Percentiles rank a stretch among this genome's conserved stretches.
Conservation (phyloP, 805 yeast genomes). For the Starmerella scarabaei region DNA sequence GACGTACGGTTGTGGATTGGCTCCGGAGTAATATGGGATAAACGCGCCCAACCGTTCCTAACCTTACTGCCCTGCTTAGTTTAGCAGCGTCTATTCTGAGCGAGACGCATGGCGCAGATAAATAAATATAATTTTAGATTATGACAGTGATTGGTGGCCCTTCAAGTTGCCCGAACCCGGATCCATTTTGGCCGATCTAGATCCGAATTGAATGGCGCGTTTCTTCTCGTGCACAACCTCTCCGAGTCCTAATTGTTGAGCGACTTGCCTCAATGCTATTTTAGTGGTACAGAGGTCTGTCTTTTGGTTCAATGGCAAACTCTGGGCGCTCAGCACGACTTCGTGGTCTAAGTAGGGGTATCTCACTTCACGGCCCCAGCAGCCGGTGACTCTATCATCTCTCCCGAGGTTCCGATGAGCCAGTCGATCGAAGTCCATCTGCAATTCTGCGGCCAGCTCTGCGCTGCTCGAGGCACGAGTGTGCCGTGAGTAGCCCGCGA, state of each 20-base stretch:
- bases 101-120: too few relatives aligned
- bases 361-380: slow-evolving; percentile 81
- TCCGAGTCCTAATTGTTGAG: slow-evolving; percentile 34
- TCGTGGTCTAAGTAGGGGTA: slow-evolving; percentile 69
- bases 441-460: slow-evolving; percentile 46
- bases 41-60: too few relatives aligned
- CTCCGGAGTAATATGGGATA: too few relatives aligned
- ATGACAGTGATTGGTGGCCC: slow-evolving; percentile 47
- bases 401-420: slow-evolving; percentile 74
- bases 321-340: slow-evolving; percentile 35
- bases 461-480: slow-evolving; percentile 26
- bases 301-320: slow-evolving; percentile 30
- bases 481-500: slow-evolving; percentile 91
- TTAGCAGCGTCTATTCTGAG: too few relatives aligned
- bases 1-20: too few relatives aligned
- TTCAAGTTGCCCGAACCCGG: slow-evolving; percentile 59
- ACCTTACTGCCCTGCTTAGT: too few relatives aligned
- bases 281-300: slow-evolving; percentile 29
- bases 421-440: slow-evolving; percentile 57
- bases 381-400: slow-evolving; percentile 77
- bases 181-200: slow-evolving; percentile 88
- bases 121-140: too few relatives aligned
- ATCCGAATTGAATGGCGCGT: slow-evolving; percentile 94
- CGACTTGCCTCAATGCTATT: slow-evolving; percentile 47
- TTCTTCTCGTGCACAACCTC: slow-evolving; percentile 65